Percentiles rank a stretch among this genome's conserved stretches.
Conservation (phyloP, 176 grass and related monocot species). For the Musa beccarii region DNA sequence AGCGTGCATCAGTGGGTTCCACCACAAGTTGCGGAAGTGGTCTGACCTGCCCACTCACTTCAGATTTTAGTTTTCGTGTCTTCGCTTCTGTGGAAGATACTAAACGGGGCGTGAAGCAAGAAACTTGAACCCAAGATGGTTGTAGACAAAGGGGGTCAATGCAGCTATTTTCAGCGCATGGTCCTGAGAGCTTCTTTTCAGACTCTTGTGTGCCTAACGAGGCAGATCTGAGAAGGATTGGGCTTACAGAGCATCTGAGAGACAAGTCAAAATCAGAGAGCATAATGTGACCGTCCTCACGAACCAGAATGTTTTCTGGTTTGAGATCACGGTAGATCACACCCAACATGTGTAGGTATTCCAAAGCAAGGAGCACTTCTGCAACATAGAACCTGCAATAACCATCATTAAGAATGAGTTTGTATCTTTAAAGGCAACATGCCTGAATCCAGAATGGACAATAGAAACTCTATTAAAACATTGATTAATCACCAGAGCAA, state of each 20-base stretch:
- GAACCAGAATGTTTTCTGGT: constrained; percentile 68
- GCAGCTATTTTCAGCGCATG: constrained; percentile 64
- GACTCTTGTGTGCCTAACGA: constrained; percentile 34
- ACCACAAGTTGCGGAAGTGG: constrained; percentile 57
- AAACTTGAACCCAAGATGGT: constrained; percentile 56
- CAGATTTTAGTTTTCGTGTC: constrained; percentile 37
- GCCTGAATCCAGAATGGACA: background rate
- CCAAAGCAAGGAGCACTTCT: constrained; percentile 68
- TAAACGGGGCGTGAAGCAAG: constrained; percentile 55
- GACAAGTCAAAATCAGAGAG: constrained; percentile 70
- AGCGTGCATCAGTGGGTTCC: constrained; percentile 50
- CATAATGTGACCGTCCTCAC: constrained; percentile 76
- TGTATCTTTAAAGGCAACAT: background rate
- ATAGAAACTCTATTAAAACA: background rate
- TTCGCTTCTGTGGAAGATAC: constrained; percentile 33
- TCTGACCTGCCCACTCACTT: constrained; percentile 25
- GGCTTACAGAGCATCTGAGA: constrained; percentile 55
- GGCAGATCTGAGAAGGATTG: constrained; percentile 45
- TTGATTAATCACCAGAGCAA: no score
- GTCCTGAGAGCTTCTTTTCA: constrained; percentile 40
- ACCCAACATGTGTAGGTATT: constrained; percentile 76
- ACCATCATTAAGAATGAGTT: constrained; percentile 13
- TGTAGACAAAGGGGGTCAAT: constrained; percentile 52
- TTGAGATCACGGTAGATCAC: constrained; percentile 76
- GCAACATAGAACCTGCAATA: constrained; percentile 62